These are phyloP conservation scores for Gloeostereum incarnatum DNA, from an alignment of 768 basidiomycete species.

Conservation along the genomic window DNA sequence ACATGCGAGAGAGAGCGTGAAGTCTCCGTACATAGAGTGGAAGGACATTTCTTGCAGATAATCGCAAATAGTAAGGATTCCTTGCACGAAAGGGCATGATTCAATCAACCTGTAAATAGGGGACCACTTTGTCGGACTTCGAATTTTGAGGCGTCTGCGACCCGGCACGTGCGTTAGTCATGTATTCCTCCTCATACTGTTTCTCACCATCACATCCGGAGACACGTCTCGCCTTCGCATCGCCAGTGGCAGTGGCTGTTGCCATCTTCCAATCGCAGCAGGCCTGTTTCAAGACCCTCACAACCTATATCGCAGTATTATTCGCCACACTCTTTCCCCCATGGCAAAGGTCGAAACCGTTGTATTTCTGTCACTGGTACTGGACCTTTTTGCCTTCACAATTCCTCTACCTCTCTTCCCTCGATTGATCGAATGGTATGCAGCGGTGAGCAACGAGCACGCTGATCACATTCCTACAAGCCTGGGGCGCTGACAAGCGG, in stretches of 20 bases:
- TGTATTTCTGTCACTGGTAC: constrained; percentile 83
- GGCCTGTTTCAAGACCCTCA: no score
- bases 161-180: no score
- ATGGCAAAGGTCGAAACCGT: constrained; percentile 70
- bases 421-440: constrained; percentile 94
- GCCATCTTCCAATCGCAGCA: no score
- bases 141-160: no score
- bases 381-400: constrained; percentile 89
- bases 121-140: no score
- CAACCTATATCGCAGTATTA: no score
- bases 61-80: constrained; percentile 80
- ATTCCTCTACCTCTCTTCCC: constrained; percentile 96
- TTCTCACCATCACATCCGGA: no score
- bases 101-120: no score
- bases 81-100: no score
- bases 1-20: background rate
- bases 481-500: constrained; percentile 2
- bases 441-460: constrained; percentile 35
- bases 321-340: constrained; percentile 2
- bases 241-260: no score
- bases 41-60: constrained; percentile 63
- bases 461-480: constrained; percentile 1
- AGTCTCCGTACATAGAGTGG: constrained; percentile 59
- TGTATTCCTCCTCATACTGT: no score
- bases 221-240: no score